Base-by-base conservation (phyloP, 768 basidiomycete species). In the Rhodotorula babjevae region DNA sequence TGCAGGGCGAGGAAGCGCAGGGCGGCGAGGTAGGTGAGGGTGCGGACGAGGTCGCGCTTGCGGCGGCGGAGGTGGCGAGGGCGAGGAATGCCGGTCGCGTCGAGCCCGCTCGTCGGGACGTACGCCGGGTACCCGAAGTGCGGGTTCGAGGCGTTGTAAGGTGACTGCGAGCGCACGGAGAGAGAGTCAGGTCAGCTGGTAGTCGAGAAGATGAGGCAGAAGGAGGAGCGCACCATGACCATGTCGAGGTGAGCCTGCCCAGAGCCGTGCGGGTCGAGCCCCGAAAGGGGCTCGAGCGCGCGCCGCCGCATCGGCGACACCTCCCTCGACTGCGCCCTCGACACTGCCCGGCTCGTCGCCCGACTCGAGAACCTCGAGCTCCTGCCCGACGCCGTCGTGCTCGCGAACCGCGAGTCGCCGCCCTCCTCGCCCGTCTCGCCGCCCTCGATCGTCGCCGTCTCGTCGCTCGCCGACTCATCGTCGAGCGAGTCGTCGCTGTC, bases 41-140 rank as follows among this genome's bases (percentile, higher is more conserved):
- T 79, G 21, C 75, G 72, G 49, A 73, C 25, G 57, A 79, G 73
- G 63, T 79, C 78, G 49, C 78, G 72, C 57, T 79, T 79, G 6
- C 77, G 76, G 5, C 73, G 68, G 12, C 73, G 72, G 6, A 64
- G 58, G 63, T 77, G 70, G 33, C 69, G 74, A 0, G 76, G 68
- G 23, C 74, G 69, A 11, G 72, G 74, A 33, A 69, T 61, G 31
- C 64, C 63, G 2, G 69, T 61, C 1, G 74, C 59, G 59, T 73
- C 74, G 65, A 74, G 36, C 12, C 55, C 55, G 40, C 69, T 58
- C 3, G 68, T 56, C 1, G 75, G 71, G 15, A 72, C 55, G 67
- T 64, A 59, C 44, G 74, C 71, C 0, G 76, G 71, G 66, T 78
- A 78, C 27, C 78, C 78, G 44, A 72, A 78, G 44, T 72, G 74